phyloP scores from a whole-genome alignment of 495 filamentous ascomycete species.

The Lasiosphaeria miniovina region DNA sequence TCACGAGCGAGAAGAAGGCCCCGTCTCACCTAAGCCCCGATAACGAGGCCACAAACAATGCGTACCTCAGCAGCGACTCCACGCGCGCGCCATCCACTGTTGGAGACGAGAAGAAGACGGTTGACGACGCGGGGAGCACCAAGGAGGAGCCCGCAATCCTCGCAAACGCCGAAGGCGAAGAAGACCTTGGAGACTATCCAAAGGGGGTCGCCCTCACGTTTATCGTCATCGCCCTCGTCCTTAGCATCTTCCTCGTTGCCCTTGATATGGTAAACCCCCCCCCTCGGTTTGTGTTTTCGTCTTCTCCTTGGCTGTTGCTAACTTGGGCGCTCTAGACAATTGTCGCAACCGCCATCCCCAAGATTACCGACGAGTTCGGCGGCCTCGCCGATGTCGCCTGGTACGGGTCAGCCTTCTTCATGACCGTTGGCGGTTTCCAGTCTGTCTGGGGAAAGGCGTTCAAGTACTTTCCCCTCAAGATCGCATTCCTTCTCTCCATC shows the following conservation, averaged over 20 bases:
- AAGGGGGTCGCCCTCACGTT: slow-evolving; percentile 32
- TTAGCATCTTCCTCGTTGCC: slow-evolving; percentile 49
- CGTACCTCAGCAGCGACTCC: slow-evolving; percentile 17
- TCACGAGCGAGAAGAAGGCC: background rate
- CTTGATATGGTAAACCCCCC: slow-evolving; percentile 43
- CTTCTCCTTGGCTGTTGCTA: no score
- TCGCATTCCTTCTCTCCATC: slow-evolving; percentile 39
- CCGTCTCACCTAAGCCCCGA: slow-evolving; percentile 8
- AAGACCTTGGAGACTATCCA: slow-evolving; percentile 30
- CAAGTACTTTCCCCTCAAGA: slow-evolving; percentile 44
- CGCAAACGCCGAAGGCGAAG: slow-evolving; percentile 3
- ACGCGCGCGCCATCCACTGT: slow-evolving; percentile 16
- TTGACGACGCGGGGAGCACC: slow-evolving; percentile 8
- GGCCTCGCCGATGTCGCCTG: slow-evolving; percentile 47
- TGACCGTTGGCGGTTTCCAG: slow-evolving; percentile 36
- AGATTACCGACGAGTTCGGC: slow-evolving; percentile 40
- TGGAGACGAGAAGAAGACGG: slow-evolving; percentile 9
- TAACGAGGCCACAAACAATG: slow-evolving; percentile 6
- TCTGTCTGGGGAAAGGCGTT: slow-evolving; percentile 39
- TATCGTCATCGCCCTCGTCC: slow-evolving; percentile 45
- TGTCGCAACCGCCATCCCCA: slow-evolving; percentile 51
- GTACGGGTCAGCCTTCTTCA: slow-evolving; percentile 48
- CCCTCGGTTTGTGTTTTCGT: no score
- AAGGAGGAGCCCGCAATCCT: background rate
- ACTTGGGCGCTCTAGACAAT: slow-evolving; percentile 29